Conservation (phyloP, 345 rosid genomes). For the Kandelia obovata region DNA sequence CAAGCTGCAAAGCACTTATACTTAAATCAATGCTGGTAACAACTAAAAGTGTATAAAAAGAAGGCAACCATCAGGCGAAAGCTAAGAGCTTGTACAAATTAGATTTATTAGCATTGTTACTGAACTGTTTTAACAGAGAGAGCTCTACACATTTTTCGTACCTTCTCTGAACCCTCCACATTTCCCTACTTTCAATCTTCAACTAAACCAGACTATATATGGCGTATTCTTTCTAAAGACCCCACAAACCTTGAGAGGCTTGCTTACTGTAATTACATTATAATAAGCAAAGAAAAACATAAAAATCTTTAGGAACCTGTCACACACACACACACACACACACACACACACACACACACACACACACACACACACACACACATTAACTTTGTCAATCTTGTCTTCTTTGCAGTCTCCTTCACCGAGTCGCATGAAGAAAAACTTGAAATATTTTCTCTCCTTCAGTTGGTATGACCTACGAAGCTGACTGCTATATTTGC, state of each 20-base stretch:
- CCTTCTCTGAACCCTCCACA: conserved; percentile 19
- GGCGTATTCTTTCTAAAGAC: conserved; percentile 32
- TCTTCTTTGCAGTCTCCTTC: conserved; percentile 32
- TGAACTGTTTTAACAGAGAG: conserved; percentile 15
- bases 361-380: no score
- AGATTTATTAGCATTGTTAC: conserved; percentile 28
- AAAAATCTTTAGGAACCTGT: conserved; percentile 21
- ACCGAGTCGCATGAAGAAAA: conserved; percentile 25
- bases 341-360: no score
- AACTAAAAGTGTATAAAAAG: conserved; percentile 1
- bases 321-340: background rate
- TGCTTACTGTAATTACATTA: conserved; percentile 34
- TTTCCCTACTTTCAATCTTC: conserved; percentile 12
- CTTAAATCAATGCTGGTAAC: background rate
- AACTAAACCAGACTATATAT: conserved; percentile 28
- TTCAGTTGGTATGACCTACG: conserved; percentile 24
- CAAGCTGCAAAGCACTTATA: background rate
- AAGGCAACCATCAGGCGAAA: background rate
- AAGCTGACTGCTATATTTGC: conserved; percentile 14
- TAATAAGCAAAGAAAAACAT: background rate
- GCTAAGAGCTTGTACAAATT: conserved; percentile 15
- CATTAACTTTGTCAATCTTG: conserved; percentile 28
- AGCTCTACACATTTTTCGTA: conserved; percentile 21
- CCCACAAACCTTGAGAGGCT: conserved; percentile 15
- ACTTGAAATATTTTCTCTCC: conserved; percentile 21